phyloP scores from a whole-genome alignment of 83 land plant species.

The Larix sibirica region DNA sequence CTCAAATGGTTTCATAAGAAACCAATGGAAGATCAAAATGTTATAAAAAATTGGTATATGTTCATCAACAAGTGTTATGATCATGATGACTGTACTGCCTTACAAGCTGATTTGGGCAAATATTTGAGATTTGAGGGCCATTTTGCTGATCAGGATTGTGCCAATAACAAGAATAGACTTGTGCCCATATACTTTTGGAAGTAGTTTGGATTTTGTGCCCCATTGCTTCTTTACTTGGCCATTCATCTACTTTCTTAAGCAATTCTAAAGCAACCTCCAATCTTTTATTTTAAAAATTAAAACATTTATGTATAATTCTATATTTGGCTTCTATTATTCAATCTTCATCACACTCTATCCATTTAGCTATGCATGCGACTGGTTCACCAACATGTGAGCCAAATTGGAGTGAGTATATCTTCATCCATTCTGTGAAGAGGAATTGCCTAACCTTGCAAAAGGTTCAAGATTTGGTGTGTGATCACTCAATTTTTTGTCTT shows the following conservation, averaged over 20 bases:
- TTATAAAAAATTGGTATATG: too few species aligned
- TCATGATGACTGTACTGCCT: too few species aligned
- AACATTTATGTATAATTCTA: not conserved
- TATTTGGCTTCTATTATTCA: not conserved
- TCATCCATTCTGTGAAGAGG: not conserved
- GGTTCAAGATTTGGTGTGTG: not conserved
- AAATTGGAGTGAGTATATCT: not conserved
- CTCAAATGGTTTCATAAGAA: too few species aligned
- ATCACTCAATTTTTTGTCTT: not conserved
- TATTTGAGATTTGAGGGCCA: too few species aligned
- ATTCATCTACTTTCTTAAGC: not conserved
- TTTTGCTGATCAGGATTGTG: too few species aligned
- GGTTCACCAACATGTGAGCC: not conserved
- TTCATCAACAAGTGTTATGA: too few species aligned
- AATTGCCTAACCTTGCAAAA: not conserved
- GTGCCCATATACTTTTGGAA: not conserved
- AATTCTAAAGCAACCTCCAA: not conserved
- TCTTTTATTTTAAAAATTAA: not conserved
- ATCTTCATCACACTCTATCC: not conserved
- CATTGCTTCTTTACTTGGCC: not conserved
- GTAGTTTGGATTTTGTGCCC: not conserved
- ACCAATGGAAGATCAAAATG: too few species aligned
- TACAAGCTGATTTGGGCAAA: too few species aligned
- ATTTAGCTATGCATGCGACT: not conserved
- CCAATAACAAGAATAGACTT: too few species aligned